A percentile compares a stretch with the other conserved stretches of the same genome.
phyloP scores from a whole-genome alignment of 176 grass and related monocot genomes.

The Typha latifolia region DNA sequence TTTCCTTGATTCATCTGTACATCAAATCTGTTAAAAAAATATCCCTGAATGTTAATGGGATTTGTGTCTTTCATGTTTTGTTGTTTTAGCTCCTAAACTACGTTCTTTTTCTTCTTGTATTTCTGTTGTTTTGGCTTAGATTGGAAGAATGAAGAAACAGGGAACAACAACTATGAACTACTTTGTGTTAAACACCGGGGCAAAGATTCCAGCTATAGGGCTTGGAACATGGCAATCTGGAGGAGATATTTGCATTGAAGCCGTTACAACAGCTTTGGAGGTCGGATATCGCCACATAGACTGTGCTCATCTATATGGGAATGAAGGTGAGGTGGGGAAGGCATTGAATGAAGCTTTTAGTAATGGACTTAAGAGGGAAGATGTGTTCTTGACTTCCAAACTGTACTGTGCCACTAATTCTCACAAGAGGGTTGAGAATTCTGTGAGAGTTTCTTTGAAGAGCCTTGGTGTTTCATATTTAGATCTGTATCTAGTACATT shows the following conservation, averaged over 20 bases:
- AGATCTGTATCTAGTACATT: conserved; percentile 45
- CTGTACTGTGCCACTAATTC: conserved; percentile 30
- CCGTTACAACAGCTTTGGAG: conserved; percentile 24
- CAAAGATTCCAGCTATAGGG: conserved; percentile 32
- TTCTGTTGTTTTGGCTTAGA: background rate
- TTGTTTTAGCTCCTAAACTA: too few relatives aligned
- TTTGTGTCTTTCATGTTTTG: too few relatives aligned
- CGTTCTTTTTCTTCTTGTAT: background rate
- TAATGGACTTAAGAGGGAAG: conserved; percentile 26
- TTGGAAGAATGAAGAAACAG: conserved; percentile 14
- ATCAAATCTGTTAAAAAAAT: too few relatives aligned
- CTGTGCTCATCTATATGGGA: conserved; percentile 39
- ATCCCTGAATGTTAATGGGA: too few relatives aligned
- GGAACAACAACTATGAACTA: conserved; percentile 15
- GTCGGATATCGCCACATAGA: conserved; percentile 35
- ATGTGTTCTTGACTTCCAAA: conserved; percentile 38
- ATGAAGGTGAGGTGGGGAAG: conserved; percentile 32
- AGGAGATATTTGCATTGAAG: conserved; percentile 30
- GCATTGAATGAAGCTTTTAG: conserved; percentile 23
- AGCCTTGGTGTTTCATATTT: conserved; percentile 33
- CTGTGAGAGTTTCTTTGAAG: conserved; percentile 32
- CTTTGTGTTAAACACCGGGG: conserved; percentile 37
- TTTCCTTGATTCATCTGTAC: too few relatives aligned
- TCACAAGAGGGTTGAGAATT: conserved; percentile 35
- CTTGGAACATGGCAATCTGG: conserved; percentile 41